phyloP scores from a whole-genome alignment of 352 stramenopile species.

The Phytophthora pinifolia region DNA sequence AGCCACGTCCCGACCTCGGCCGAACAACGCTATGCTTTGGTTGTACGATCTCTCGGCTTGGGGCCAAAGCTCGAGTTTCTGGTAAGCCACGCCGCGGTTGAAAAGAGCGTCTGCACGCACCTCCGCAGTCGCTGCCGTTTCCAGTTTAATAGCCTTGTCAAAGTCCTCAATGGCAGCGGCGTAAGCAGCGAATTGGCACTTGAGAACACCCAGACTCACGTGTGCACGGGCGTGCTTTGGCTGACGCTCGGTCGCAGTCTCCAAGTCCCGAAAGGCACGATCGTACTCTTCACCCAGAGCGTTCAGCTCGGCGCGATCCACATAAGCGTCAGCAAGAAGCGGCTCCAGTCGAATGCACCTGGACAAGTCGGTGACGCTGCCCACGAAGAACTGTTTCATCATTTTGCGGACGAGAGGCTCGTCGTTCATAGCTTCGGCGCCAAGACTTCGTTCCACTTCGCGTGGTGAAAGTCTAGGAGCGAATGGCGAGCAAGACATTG shows the following conservation, averaged over 20 bases:
- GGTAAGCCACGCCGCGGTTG: constrained; percentile 73
- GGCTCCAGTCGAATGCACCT: constrained; percentile 67
- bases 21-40: constrained; percentile 43
- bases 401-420: constrained; percentile 43
- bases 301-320: constrained; percentile 73
- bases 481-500: constrained; percentile 37
- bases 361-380: constrained; percentile 59
- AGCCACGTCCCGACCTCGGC: constrained; percentile 44
- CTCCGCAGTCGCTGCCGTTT: constrained; percentile 32
- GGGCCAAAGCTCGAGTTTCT: constrained; percentile 63
- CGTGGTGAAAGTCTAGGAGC: constrained; percentile 37
- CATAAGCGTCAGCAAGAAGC: constrained; percentile 52
- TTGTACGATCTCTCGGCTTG: constrained; percentile 70
- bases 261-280: constrained; percentile 61
- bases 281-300: constrained; percentile 60
- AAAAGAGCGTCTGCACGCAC: constrained; percentile 38
- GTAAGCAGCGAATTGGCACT: constrained; percentile 70
- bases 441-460: constrained; percentile 50
- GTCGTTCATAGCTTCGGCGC: constrained; percentile 50
- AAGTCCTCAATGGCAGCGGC: constrained; percentile 69
- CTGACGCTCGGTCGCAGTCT: constrained; percentile 50
- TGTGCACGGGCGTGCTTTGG: constrained; percentile 51
- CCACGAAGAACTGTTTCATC: constrained; percentile 53
- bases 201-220: constrained; percentile 70
- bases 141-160: constrained; percentile 57